Percentiles rank a stretch among this genome's conserved stretches.
phyloP scores from a whole-genome alignment of 2,329 filamentous ascomycete species.

The Neonectria punicea region DNA sequence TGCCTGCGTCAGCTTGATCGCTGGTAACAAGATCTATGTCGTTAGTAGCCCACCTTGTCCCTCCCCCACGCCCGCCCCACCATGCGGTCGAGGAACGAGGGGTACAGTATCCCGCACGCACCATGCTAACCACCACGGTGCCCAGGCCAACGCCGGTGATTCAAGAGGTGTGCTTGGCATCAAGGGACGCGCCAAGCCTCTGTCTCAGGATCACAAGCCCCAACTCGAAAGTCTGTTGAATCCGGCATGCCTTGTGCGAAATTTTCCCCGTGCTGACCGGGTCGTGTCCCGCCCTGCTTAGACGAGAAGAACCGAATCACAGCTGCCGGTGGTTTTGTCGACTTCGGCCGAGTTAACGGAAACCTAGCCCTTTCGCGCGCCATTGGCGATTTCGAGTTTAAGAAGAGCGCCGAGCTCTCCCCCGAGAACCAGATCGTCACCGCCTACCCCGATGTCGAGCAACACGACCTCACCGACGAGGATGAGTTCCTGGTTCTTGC shows the following conservation, averaged over 20 bases:
- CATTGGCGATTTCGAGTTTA: constrained; percentile 99
- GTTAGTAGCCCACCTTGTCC: constrained; percentile 67
- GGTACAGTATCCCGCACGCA: constrained; percentile 21
- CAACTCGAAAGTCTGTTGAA: constrained; percentile 87
- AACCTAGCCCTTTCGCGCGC: constrained; percentile 96
- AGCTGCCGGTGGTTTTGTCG: constrained; percentile 95
- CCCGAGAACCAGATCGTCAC: constrained; percentile 99
- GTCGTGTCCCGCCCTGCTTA: constrained; percentile 50
- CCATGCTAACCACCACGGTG: constrained; percentile 31
- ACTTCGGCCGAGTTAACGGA: constrained; percentile 98
- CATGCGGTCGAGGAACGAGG: constrained; percentile 21
- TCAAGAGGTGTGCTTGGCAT: constrained; percentile 95
- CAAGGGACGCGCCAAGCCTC: constrained; percentile 95
- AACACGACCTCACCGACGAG: constrained; percentile 89
- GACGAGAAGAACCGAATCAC: constrained; percentile 96
- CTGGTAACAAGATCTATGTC: constrained; percentile 91
- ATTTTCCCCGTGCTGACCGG: constrained; percentile 27
- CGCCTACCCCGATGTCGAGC: constrained; percentile 92
- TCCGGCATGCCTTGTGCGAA: constrained; percentile 11
- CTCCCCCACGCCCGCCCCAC: constrained; percentile 31
- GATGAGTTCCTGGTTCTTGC: constrained; percentile 96
- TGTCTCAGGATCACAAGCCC: constrained; percentile 99
- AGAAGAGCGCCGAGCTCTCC: constrained; percentile 95
- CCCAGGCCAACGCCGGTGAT: constrained; percentile 94
- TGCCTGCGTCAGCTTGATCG: constrained; percentile 89